These are phyloP conservation scores for Neolecta irregularis DNA, from an alignment of 1,139 yeast genomes.

Conservation along the genomic window DNA sequence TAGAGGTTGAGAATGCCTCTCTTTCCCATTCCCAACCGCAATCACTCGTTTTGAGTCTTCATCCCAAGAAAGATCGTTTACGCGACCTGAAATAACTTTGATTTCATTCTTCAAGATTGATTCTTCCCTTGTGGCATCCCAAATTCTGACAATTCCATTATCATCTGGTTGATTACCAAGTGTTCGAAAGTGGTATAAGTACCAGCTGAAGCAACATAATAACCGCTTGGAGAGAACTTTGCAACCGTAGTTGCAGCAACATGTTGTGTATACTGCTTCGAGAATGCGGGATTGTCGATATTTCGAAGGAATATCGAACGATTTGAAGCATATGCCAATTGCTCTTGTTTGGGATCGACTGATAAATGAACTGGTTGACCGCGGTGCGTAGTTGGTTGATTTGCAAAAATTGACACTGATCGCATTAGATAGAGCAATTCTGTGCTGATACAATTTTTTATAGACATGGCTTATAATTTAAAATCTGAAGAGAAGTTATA, in stretches of 20 bases:
- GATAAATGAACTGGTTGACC: conserved; percentile 59
- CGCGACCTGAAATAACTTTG: conserved; percentile 58
- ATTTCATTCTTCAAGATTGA: conserved; percentile 61
- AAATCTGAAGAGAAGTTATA: too few species aligned
- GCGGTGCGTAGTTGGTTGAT: conserved; percentile 62
- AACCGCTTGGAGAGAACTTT: conserved; percentile 76
- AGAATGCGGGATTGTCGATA: conserved; percentile 35
- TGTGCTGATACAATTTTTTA: too few species aligned
- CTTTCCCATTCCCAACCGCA: conserved; percentile 92
- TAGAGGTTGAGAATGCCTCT: conserved; percentile 27
- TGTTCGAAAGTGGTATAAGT: too few species aligned
- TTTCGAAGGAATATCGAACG: conserved; percentile 64
- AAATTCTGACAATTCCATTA: conserved; percentile 66
- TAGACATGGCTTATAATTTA: too few species aligned
- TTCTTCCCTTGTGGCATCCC: conserved; percentile 60
- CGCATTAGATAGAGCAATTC: too few species aligned
- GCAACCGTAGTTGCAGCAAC: conserved; percentile 62
- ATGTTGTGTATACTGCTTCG: conserved; percentile 59
- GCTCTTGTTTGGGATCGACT: conserved; percentile 48
- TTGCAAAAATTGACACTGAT: conserved; percentile 36
- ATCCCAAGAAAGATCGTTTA: conserved; percentile 84
- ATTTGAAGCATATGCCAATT: conserved; percentile 70
- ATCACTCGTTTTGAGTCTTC: conserved; percentile 70
- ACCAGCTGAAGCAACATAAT: conserved; percentile 84
- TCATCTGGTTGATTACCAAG: too few species aligned